Percentiles rank a stretch among this genome's conserved stretches.
Conservation (phyloP, 139 green algal species). For the Chlamydomonas incerta region DNA sequence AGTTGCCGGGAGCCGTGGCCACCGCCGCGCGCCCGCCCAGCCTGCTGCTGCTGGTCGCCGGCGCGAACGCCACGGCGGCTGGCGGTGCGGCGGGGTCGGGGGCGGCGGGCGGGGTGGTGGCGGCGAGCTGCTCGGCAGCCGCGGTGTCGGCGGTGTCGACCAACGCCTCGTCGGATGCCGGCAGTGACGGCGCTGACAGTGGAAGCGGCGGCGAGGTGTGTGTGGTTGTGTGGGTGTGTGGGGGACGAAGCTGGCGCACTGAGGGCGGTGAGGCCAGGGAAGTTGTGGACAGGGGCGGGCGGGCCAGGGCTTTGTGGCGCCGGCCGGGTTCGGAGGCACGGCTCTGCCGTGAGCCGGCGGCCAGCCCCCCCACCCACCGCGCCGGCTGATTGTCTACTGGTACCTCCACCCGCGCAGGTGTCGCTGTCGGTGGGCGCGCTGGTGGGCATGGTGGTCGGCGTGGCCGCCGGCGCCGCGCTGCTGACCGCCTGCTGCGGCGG, state of each 20-base stretch:
- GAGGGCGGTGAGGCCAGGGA: too few species aligned
- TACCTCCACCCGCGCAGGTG: too few species aligned
- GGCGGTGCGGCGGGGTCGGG: neutral
- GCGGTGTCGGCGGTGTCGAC: neutral
- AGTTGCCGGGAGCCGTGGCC: neutral
- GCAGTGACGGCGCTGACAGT: neutral
- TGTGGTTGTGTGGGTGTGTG: too few species aligned
- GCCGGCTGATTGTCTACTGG: too few species aligned
- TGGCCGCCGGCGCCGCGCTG: neutral
- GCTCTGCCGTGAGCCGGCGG: neutral
- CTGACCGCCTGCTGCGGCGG: neutral
- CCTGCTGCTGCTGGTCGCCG: neutral
- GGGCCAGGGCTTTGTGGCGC: too few species aligned
- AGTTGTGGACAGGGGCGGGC: too few species aligned
- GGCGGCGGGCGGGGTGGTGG: neutral
- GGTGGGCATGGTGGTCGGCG: constrained; percentile 7
- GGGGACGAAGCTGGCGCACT: too few species aligned
- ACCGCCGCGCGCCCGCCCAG: neutral
- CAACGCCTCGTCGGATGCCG: too few species aligned
- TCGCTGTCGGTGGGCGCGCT: neutral
- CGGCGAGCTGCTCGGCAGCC: neutral
- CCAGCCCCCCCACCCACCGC: too few species aligned
- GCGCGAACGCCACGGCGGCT: neutral
- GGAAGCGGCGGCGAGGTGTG: too few species aligned
- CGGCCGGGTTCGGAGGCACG: too few species aligned